Conservation (phyloP, 108 stramenopile genomes). For the Cyclotella choctawhatcheeana region DNA sequence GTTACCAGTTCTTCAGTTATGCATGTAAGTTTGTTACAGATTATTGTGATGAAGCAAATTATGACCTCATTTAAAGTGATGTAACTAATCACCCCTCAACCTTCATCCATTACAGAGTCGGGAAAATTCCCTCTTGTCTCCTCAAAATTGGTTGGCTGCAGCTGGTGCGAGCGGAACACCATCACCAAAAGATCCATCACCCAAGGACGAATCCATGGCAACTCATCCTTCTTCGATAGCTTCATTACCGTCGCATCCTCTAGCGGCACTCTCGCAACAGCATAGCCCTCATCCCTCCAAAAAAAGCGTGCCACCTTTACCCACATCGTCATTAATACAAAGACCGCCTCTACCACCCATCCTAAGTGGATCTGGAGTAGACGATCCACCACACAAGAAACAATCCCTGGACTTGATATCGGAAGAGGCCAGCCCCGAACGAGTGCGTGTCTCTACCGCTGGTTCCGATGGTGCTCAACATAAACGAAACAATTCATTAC, state of each 20-base stretch:
- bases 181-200: conserved; percentile 9
- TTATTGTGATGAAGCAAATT: no score
- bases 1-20: conserved; percentile 30
- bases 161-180: conserved; percentile 11
- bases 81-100: no score
- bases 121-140: conserved; percentile 37
- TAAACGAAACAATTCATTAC: conserved; percentile 23
- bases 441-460: background rate
- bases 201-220: conserved; percentile 10
- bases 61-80: no score
- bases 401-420: conserved; percentile 1
- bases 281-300: conserved; percentile 10
- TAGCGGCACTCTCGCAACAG: conserved; percentile 2
- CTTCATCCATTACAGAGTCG: conserved; percentile 45
- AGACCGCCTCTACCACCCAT: background rate
- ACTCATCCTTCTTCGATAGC: background rate
- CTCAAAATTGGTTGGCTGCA: conserved; percentile 19
- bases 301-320: background rate
- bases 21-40: conserved; percentile 4
- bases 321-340: background rate
- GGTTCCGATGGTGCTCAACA: conserved; percentile 3
- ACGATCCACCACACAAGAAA: background rate
- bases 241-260: conserved; percentile 8
- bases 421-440: background rate
- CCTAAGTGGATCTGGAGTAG: background rate